These are phyloP conservation scores for Lasiodiplodia sp. DNA, from an alignment of 2,329 filamentous ascomycete species.

Conservation along the genomic window DNA sequence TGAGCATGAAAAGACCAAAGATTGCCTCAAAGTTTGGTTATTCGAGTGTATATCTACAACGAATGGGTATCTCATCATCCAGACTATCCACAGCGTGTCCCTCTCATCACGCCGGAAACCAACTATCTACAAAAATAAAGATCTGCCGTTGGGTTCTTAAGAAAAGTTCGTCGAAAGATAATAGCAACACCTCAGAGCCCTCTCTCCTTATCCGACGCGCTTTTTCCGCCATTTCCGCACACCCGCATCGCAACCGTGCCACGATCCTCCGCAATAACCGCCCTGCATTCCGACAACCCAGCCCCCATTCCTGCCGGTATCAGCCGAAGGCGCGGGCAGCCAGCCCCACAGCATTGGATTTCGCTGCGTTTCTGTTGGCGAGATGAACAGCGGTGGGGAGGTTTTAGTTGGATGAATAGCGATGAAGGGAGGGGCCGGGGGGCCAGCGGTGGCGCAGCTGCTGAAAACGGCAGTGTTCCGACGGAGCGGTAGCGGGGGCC, in stretches of 20 bases:
- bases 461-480: not conserved
- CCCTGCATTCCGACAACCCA: not conserved
- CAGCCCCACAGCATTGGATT: not conserved
- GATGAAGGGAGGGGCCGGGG: no score
- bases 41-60: not conserved
- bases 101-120: not conserved
- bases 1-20: not conserved
- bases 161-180: not conserved
- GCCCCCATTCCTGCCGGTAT: not conserved
- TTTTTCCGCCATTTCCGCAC: not conserved
- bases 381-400: not conserved
- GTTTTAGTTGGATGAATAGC: not conserved
- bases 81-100: not conserved
- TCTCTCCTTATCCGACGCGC: not conserved
- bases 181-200: not conserved
- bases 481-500: not conserved
- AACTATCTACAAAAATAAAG: not conserved
- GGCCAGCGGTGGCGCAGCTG: not conserved
- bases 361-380: not conserved
- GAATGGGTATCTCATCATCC: not conserved
- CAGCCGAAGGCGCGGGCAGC: not conserved
- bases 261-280: not conserved
- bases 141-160: no score
- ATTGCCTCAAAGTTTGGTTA: not conserved
- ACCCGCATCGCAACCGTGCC: not conserved